phyloP scores from a whole-genome alignment of 2,329 filamentous ascomycete genomes.

The Dendryphion nanum region DNA sequence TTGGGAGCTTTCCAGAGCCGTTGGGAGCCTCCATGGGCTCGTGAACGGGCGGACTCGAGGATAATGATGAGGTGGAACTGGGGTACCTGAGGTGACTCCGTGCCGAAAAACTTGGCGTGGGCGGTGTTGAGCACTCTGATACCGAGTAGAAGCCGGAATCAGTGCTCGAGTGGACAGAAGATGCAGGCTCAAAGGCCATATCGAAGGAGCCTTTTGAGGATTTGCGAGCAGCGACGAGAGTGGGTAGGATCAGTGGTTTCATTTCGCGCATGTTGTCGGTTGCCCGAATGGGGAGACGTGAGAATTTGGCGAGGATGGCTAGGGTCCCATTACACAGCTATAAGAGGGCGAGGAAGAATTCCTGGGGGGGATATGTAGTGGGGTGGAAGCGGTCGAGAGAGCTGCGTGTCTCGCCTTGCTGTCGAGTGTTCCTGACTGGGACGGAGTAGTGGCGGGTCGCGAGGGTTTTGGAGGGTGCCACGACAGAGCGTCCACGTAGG shows the following conservation, averaged over 20 bases:
- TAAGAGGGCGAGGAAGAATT: conserved; percentile 12
- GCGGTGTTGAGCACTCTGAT: conserved; percentile 68
- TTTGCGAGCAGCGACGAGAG: conserved; percentile 38
- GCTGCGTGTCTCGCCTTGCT: conserved; percentile 6
- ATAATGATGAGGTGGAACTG: conserved; percentile 77
- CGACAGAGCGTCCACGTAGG: conserved; percentile 39
- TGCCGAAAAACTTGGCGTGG: conserved; percentile 67
- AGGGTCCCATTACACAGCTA: conserved; percentile 39
- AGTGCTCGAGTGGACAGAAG: conserved; percentile 32
- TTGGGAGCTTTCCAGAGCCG: conserved; percentile 67
- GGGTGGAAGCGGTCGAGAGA: background rate
- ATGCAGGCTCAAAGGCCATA: conserved; percentile 30
- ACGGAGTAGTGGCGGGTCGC: conserved; percentile 29
- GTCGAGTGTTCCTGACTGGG: conserved; percentile 16
- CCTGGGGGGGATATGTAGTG: background rate
- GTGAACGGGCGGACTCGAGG: conserved; percentile 51
- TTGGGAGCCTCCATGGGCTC: conserved; percentile 58
- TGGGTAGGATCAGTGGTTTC: conserved; percentile 40
- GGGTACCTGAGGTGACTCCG: conserved; percentile 64
- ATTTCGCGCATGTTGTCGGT: conserved; percentile 37
- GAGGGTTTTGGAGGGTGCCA: conserved; percentile 37
- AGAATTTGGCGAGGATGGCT: conserved; percentile 25
- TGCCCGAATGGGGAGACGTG: conserved; percentile 22
- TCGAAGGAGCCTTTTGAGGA: conserved; percentile 34
- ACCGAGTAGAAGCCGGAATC: conserved; percentile 48